Evolutionary conservation across 441 rosid species (phyloP), one percentile per base, ranked within the genome.

Genomic region (Gossypium davidsonii): DNA sequence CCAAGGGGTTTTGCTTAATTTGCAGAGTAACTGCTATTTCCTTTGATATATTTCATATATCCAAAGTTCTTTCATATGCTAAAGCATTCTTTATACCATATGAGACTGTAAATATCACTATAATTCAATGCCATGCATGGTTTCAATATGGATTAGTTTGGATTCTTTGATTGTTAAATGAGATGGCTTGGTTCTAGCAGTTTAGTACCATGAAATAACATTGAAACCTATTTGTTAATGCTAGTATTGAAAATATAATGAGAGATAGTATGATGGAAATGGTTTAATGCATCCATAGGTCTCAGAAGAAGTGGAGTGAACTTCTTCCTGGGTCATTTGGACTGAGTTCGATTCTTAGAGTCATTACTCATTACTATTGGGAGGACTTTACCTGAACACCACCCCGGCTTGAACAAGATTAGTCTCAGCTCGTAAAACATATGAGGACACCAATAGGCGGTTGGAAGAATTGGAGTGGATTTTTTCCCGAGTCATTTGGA

Each of bases 151-250:
- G 23, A 49, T 67, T 26, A 15, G n/a, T 67, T 67, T 67, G 25
- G 71, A 44, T 9, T 67, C n/a, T 67, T 51, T 28, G 44, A 49
- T 67, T 49, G 25, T 67, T 20, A 67, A 67, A 26, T 67, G 59
- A 4, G 71, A 49, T n/a, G 44, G 34, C 44, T 67, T 67, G 59
- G 9, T 49, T 26, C 71, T 51, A 15, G 23, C 8, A 51, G 23
- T 51, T 28, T 25, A n/a, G 59, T 51, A 10, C 60, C n/a, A 25
- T 26, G 26, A 51, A 63, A 10, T 28, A 4, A 67, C 9, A 9
- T 51, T 14, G 31, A 15, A 67, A 17, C 37, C 72, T 51, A 17
- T 51, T 48, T 18, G 28, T 18, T 37, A 39, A 18, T 63, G 42
- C 42, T 37, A 7, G 42, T 37, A 37, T 37, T 63, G 68, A 18